Base-by-base conservation (phyloP, 2,329 filamentous ascomycete species). In the Aspergillus fructus region DNA sequence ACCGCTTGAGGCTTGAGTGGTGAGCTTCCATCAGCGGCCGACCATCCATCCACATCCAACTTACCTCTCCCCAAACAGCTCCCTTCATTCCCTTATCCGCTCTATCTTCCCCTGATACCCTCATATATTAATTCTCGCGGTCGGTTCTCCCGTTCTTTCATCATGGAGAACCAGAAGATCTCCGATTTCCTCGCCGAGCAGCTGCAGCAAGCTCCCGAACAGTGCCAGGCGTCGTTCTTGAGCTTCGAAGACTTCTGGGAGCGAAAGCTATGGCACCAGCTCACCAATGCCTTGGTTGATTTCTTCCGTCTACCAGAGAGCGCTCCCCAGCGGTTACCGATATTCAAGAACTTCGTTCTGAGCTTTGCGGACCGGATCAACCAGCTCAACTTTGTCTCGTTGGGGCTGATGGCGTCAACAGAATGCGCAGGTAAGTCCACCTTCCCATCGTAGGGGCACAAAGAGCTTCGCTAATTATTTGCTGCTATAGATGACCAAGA, bases 351-450 rank as follows among this genome's bases (percentile, higher is more conserved):
- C 68, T 99, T 99, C 81, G 89, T 99, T 76, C 85, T 93, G 75
- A 94, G 89, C 76, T 99, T 99, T 73, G 91, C 93, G 64, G 93
- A 96, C 74, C 97, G 96, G 83, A 97, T 99, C 83, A 99, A 97
- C 79, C 93, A 97, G 81, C 83, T 99, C 62, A 97, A 97, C 83
- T 88, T 97, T 66, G 94, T 99, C 65, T 89, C 90, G 64, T 81
- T 99, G 65, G 94, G 92, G 15, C 79, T 97, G 72, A 90, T 89
- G 77, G 90, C 94, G 46, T 91, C 92, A 53, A 86, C 88, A 69
- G 88, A 96, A 79, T 96, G 90, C 76, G 62, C 67, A 71, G 69
- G 70, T 69, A 17, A 5, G 53, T 19, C 15, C 8, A 34, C n/a
- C 21, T 23, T n/a, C 15, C 21, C 17, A 3, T 17, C n/a, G 5